Percentiles rank a stretch among this genome's conserved stretches.
Conservation (phyloP, 1,139 yeast genomes). For the Geotrichum australiense region DNA sequence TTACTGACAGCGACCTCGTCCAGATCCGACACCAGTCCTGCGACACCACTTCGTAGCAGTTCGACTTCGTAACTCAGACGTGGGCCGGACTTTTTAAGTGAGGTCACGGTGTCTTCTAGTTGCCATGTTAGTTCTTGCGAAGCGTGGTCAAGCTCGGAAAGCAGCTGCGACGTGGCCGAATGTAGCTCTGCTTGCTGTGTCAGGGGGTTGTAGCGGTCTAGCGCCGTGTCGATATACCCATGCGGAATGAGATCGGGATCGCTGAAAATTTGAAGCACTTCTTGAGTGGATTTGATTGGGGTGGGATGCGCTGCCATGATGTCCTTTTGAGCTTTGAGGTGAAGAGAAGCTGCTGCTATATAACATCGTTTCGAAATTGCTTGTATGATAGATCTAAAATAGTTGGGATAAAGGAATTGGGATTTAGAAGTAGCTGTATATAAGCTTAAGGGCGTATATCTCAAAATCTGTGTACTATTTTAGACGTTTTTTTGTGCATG, state of each 20-base stretch:
- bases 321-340: too few species aligned
- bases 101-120: constrained; percentile 28
- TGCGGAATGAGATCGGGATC: constrained; percentile 31
- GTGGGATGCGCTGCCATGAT: too few species aligned
- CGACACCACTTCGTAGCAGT: constrained; percentile 31
- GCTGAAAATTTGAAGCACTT: constrained; percentile 27
- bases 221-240: constrained; percentile 26
- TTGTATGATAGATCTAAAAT: too few species aligned
- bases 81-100: constrained; percentile 28
- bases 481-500: too few species aligned
- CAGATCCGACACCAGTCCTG: constrained; percentile 25
- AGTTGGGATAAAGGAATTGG: too few species aligned
- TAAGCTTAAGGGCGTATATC: too few species aligned
- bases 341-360: too few species aligned
- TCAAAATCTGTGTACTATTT: too few species aligned
- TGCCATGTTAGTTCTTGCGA: constrained; percentile 31
- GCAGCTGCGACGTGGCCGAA: constrained; percentile 29
- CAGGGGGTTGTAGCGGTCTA: constrained; percentile 23
- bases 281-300: constrained; percentile 20
- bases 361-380: too few species aligned
- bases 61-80: constrained; percentile 34
- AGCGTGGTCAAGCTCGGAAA: constrained; percentile 32
- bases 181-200: constrained; percentile 29
- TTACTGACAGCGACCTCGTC: constrained; percentile 21
- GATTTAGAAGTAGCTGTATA: too few species aligned